A percentile compares a stretch with the other conserved stretches of the same genome.
phyloP scores from a whole-genome alignment of 371 early-diverging fungal species.

The Mucor lusitanicus region DNA sequence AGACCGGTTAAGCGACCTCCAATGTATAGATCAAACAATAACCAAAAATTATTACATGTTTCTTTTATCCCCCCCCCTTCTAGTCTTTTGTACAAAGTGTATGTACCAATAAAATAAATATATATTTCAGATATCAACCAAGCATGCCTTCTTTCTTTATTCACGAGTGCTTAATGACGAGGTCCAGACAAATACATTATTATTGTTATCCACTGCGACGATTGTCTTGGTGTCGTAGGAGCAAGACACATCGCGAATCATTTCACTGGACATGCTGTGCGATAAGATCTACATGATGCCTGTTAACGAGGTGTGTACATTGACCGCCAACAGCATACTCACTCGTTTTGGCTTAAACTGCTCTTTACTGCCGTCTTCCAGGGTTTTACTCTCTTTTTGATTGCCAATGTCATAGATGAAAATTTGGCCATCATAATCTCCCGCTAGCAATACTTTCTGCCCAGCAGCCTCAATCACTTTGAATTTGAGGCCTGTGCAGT shows the following conservation, averaged over 20 bases:
- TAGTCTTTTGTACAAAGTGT: constrained; percentile 13
- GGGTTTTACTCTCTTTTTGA: constrained; percentile 27
- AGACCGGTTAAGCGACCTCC: constrained; percentile 16
- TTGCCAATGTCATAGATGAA: constrained; percentile 42
- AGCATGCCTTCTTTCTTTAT: background rate
- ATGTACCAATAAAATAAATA: constrained; percentile 6
- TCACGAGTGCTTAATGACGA: background rate
- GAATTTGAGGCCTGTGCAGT: constrained; percentile 31
- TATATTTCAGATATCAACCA: background rate
- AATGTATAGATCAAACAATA: constrained; percentile 11
- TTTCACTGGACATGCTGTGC: constrained; percentile 28
- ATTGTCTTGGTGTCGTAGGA: constrained; percentile 33
- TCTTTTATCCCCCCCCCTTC: background rate
- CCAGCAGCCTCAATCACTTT: constrained; percentile 38
- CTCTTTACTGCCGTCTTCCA: constrained; percentile 39
- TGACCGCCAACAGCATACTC: background rate
- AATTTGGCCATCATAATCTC: constrained; percentile 47
- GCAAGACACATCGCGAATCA: constrained; percentile 43
- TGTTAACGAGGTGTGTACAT: background rate
- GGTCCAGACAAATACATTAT: constrained; percentile 41
- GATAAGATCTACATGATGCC: constrained; percentile 26
- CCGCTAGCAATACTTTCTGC: constrained; percentile 37
- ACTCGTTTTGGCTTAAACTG: constrained; percentile 30
- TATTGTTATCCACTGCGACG: constrained; percentile 41
- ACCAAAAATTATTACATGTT: constrained; percentile 1